Evolutionary conservation across 2,329 filamentous ascomycete species (phyloP), one percentile per base, ranked within the genome.

Genomic region (Plectosphaerella cucumerina): DNA sequence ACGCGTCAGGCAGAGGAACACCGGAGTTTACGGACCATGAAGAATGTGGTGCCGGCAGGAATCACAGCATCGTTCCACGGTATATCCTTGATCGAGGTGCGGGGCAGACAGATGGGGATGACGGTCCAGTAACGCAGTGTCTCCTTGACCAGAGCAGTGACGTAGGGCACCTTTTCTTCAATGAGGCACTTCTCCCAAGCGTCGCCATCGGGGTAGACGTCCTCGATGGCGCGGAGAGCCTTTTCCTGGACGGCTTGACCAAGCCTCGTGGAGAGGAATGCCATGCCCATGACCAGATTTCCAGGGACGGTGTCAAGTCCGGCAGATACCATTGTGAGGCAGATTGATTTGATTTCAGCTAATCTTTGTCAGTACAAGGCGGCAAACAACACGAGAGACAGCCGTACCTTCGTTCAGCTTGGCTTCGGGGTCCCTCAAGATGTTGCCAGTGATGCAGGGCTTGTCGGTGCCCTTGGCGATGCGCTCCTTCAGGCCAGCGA

Each of bases 281-380:
- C 89, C 43, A 93, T 81, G 12, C 85, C 85, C 86, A 90, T 90
- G 60, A 90, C 85, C 10, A 93, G 70, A 55, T 91, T 92, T 11
- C 84, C 87, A 0, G 89, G 87, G 1, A 94, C 85, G 0, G 89
- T 94, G 63, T 94, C 89, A 15, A 93, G 79, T 17, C 89, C 89
- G 0, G 87, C 89, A 1, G 85, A 88, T 0, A 93, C 86, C 81
- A 93, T 91, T 21, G 87, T 90, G 21, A 94, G 69, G 63, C 89
- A 90, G 58, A 94, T 90, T 3, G 86, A 89, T 67, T 87, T 90
- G 47, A 92, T 77, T 65, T 92, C 89, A 12, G 81, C 86, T 37
- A 37, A 14, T 37, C 17, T 17, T 37, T 15, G 17, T 37, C n/a
- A 37, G 35, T 37, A 37, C 15, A 37, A 18, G 5, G 14, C 35